Conservation (phyloP, 2,329 filamentous ascomycete genomes). For the Lecanicillium sp. region DNA sequence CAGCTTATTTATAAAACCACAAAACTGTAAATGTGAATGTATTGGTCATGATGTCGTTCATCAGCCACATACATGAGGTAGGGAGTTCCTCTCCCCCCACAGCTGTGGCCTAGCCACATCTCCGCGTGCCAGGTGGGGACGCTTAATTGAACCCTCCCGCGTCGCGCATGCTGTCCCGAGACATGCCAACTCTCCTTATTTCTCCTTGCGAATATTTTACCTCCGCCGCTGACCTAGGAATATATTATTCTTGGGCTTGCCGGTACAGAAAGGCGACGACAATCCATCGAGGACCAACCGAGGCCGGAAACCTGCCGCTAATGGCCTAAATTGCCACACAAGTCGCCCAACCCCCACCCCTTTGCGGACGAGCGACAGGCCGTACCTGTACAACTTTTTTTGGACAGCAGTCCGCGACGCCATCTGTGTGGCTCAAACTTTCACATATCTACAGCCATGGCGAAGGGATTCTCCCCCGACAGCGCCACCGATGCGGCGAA, state of each 20-base stretch:
- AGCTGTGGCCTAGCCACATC: too few relatives aligned
- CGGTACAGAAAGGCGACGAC: not conserved
- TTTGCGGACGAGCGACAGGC: slow-evolving; percentile 8
- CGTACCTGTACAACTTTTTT: too few relatives aligned
- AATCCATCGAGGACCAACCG: not conserved
- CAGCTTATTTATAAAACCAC: too few relatives aligned
- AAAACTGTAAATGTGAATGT: too few relatives aligned
- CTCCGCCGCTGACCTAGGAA: not conserved
- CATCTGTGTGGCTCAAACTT: not conserved
- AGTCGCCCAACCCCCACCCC: slow-evolving; percentile 2
- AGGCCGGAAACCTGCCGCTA: not conserved
- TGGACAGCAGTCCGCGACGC: not conserved
- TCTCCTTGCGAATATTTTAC: not conserved
- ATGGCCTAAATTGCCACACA: slow-evolving; percentile 10
- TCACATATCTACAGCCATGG: slow-evolving; percentile 4
- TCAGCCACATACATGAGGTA: too few relatives aligned
- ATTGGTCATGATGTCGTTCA: too few relatives aligned
- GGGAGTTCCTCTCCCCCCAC: too few relatives aligned
- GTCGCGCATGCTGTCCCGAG: slow-evolving; percentile 2
- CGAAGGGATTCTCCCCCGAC: slow-evolving; percentile 17
- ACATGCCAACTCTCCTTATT: slow-evolving; percentile 3
- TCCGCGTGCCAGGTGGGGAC: slow-evolving; percentile 6
- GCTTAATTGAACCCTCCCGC: not conserved
- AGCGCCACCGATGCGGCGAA: slow-evolving; percentile 19
- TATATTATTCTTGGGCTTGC: not conserved